Conservation (phyloP, 2,329 filamentous ascomycete genomes). For the Biscogniauxia marginata region DNA sequence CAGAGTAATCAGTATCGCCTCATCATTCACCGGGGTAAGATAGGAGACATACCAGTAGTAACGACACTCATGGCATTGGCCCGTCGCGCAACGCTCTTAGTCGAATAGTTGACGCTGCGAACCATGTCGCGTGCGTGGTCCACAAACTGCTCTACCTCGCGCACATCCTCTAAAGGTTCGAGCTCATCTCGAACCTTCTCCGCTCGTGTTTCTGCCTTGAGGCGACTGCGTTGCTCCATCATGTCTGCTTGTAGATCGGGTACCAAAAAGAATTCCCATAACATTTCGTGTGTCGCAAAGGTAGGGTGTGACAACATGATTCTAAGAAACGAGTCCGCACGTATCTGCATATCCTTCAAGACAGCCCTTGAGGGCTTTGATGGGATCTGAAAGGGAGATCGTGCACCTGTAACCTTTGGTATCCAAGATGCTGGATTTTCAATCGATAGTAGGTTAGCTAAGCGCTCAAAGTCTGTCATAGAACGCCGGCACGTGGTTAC, state of each 20-base stretch:
- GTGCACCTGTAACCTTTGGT: constrained; percentile 71
- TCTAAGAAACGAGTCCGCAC: constrained; percentile 83
- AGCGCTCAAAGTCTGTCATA: constrained; percentile 84
- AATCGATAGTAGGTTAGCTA: constrained; percentile 76
- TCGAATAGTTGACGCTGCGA: constrained; percentile 77
- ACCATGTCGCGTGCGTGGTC: constrained; percentile 89
- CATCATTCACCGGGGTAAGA: not conserved
- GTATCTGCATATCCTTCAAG: constrained; percentile 81
- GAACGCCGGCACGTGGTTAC: constrained; percentile 93
- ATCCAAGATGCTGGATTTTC: constrained; percentile 97
- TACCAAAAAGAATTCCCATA: constrained; percentile 98
- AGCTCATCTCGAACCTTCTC: constrained; percentile 90
- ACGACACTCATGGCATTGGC: constrained; percentile 71
- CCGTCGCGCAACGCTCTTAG: constrained; percentile 76
- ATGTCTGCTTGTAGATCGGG: constrained; percentile 88
- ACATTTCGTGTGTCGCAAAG: constrained; percentile 92
- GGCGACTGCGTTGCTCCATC: constrained; percentile 82
- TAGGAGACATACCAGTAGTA: constrained; percentile 49
- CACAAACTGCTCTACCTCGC: constrained; percentile 90
- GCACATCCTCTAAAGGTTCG: constrained; percentile 76
- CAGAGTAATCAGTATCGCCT: not conserved
- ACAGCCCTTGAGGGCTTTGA: constrained; percentile 87
- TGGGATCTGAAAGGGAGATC: constrained; percentile 89
- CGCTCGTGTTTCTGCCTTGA: constrained; percentile 78
- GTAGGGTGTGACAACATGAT: constrained; percentile 86